These are phyloP conservation scores for Thielaviopsis euricoi DNA, from an alignment of 2,329 filamentous ascomycete genomes.

Conservation along the genomic window DNA sequence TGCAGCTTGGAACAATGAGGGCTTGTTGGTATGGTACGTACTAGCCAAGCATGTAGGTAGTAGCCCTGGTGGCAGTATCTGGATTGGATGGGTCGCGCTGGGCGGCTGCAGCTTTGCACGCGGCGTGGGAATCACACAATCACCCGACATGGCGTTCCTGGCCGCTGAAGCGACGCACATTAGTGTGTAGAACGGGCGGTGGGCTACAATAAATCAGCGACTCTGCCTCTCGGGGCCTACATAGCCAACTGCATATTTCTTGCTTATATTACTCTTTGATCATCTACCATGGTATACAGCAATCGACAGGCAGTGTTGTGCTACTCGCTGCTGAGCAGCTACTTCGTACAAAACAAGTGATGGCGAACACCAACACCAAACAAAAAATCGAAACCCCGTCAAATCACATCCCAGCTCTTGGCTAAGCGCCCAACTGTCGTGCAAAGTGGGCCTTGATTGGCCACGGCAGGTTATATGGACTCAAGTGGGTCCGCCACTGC, in stretches of 20 bases:
- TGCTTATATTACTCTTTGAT: too few species aligned
- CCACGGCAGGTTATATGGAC: not conserved
- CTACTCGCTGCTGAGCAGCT: not conserved
- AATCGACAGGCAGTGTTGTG: not conserved
- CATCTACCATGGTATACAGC: too few species aligned
- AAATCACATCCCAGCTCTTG: not conserved
- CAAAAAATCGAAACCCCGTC: too few species aligned
- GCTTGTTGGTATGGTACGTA: too few species aligned
- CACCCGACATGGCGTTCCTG: not conserved
- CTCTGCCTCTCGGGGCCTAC: not conserved
- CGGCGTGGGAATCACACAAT: not conserved
- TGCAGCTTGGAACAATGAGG: too few species aligned
- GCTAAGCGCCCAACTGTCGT: constrained; percentile 10
- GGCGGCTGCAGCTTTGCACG: not conserved
- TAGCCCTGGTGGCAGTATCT: not conserved
- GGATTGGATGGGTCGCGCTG: not conserved
- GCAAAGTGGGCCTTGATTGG: constrained; percentile 9
- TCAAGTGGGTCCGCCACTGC: not conserved
- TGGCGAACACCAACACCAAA: not conserved
- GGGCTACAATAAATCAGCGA: too few species aligned
- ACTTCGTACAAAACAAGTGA: not conserved
- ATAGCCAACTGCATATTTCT: too few species aligned
- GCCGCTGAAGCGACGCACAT: not conserved
- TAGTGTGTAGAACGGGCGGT: not conserved
- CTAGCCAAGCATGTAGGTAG: not conserved